phyloP scores from a whole-genome alignment of 2,329 filamentous ascomycete genomes.

The Colletotrichum tofieldiae region DNA sequence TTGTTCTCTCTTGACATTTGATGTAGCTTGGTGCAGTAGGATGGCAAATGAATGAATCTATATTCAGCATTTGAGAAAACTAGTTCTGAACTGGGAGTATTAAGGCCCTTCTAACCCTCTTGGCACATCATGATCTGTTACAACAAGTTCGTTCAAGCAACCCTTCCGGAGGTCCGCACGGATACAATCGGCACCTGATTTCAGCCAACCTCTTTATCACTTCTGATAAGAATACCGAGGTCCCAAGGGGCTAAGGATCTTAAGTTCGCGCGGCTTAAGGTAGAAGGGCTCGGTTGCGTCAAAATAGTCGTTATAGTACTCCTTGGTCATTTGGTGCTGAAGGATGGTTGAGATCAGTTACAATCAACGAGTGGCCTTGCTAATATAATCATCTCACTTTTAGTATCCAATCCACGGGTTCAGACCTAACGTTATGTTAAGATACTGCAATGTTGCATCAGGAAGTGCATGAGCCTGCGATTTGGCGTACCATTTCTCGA shows the following conservation, averaged over 20 bases:
- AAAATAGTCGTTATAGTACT: constrained; percentile 38
- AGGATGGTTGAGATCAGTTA: rapidly evolving
- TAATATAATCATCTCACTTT: constrained; percentile 10
- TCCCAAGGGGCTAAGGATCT: constrained; percentile 30
- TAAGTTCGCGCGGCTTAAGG: constrained; percentile 29
- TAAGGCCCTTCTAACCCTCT: background rate
- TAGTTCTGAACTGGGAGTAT: background rate
- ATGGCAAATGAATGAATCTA: background rate
- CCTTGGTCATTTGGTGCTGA: constrained; percentile 40
- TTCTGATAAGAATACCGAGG: constrained; percentile 31
- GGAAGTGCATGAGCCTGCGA: rapidly evolving
- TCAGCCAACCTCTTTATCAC: background rate
- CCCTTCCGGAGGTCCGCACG: background rate
- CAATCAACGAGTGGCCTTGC: rapidly evolving
- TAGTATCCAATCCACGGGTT: constrained; percentile 38
- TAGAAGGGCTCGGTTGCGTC: constrained; percentile 38
- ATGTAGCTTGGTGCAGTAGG: too few species aligned
- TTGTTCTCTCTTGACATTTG: too few species aligned
- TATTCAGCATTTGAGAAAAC: background rate
- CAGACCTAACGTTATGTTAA: constrained; percentile 9
- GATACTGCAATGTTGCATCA: background rate
- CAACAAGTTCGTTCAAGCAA: background rate
- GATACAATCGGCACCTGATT: too few species aligned
- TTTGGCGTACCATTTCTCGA: constrained; percentile 28
- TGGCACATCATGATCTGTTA: background rate